Conservation (phyloP, 2,329 filamentous ascomycete species). For the Monilinia laxa region DNA sequence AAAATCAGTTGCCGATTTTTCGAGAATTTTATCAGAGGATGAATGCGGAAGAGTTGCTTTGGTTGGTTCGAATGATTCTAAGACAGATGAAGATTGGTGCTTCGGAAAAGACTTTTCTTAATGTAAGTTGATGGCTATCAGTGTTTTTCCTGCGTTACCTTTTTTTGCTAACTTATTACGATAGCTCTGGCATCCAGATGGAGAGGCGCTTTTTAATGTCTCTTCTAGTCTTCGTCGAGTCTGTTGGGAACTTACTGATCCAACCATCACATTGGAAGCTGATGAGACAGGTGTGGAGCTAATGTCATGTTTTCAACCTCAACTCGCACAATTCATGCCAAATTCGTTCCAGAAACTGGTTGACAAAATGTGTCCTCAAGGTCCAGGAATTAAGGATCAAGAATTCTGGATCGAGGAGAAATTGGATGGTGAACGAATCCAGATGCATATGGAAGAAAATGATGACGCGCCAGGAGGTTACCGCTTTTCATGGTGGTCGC, state of each 20-base stretch:
- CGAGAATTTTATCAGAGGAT: conserved; percentile 83
- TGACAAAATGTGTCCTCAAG: conserved; percentile 52
- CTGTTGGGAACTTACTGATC: conserved; percentile 89
- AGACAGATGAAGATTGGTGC: conserved; percentile 73
- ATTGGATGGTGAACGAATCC: conserved; percentile 94
- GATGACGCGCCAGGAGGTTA: conserved; percentile 64
- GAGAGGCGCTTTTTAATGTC: conserved; percentile 78
- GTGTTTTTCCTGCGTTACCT: neutral
- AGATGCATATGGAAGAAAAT: conserved; percentile 86
- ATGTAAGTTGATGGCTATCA: conserved; percentile 41
- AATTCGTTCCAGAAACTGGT: conserved; percentile 80
- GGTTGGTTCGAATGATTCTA: conserved; percentile 91
- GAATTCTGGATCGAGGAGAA: conserved; percentile 99
- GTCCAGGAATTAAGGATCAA: conserved; percentile 58
- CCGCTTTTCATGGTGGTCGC: conserved; percentile 85
- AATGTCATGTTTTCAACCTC: conserved; percentile 96
- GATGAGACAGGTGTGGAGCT: conserved; percentile 73
- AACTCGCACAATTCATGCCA: conserved; percentile 90
- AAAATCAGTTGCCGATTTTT: conserved; percentile 80
- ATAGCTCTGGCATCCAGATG: conserved; percentile 79
- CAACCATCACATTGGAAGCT: conserved; percentile 67
- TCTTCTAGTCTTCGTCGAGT: conserved; percentile 87
- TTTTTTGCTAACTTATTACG: conserved; percentile 34
- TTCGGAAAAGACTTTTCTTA: conserved; percentile 84
- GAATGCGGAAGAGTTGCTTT: conserved; percentile 91